Conservation (phyloP, 441 rosid genomes). For the Adansonia gregorii region DNA sequence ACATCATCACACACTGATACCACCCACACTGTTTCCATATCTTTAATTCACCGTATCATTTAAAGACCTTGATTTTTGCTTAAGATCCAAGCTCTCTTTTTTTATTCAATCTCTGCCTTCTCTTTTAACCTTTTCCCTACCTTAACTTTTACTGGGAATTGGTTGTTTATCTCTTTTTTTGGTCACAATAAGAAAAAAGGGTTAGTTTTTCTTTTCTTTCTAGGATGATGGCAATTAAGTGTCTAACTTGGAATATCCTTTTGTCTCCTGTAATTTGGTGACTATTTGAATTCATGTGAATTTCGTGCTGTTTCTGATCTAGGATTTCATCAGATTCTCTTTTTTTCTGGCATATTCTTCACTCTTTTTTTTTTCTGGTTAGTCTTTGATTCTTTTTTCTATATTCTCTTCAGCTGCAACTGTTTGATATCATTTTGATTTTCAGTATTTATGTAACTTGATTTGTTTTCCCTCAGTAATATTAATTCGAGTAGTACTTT, state of each 20-base stretch:
- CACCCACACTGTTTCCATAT: constrained; percentile 9
- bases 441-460: not conserved
- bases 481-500: not conserved
- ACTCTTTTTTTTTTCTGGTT: constrained; percentile 41
- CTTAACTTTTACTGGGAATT: constrained; percentile 3
- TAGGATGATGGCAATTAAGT: constrained; percentile 33
- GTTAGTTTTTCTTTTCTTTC: constrained; percentile 26
- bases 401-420: not conserved
- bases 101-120: constrained; percentile 21
- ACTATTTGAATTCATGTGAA: constrained; percentile 37
- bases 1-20: not conserved
- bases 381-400: constrained; percentile 22
- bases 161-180: constrained; percentile 21
- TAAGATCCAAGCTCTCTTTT: constrained; percentile 43
- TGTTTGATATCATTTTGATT: constrained; percentile 24
- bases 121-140: constrained; percentile 15
- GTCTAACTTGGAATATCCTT: constrained; percentile 29
- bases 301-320: constrained; percentile 44
- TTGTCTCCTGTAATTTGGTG: constrained; percentile 26
- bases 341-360: constrained; percentile 43
- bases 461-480: constrained; percentile 7
- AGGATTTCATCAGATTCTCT: constrained; percentile 45
- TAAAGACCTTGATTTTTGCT: constrained; percentile 37
- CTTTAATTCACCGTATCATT: too few relatives aligned
- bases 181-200: constrained; percentile 5